phyloP scores from a whole-genome alignment of 768 basidiomycete species.

The Hericium coralloides region DNA sequence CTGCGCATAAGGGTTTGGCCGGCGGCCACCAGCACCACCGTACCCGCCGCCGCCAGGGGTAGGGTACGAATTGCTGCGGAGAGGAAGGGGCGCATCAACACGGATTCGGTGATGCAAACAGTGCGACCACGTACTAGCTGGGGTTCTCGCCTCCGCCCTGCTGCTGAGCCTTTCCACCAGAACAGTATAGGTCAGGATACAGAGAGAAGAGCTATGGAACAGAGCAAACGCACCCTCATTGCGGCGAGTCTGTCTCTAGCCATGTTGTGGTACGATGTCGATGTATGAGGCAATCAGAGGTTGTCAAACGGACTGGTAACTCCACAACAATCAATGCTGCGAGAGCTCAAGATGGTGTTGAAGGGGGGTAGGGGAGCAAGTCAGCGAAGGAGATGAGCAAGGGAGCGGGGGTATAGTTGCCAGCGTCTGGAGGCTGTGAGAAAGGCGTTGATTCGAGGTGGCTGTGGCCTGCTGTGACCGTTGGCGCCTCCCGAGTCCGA shows the following conservation, averaged over 20 bases:
- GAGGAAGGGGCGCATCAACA: not conserved
- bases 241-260: conserved; percentile 89
- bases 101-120: conserved; percentile 1
- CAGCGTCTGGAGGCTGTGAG: not conserved
- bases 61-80: conserved; percentile 9
- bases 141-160: conserved; percentile 44
- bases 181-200: not conserved
- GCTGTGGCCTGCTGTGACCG: not conserved
- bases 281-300: not conserved
- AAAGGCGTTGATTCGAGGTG: not conserved
- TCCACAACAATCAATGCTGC: conserved; percentile 18
- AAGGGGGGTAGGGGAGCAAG: not conserved
- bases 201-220: conserved; percentile 7
- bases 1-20: conserved; percentile 57
- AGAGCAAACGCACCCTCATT: conserved; percentile 52
- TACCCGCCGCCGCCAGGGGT: conserved; percentile 8
- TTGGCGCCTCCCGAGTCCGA: too few species aligned
- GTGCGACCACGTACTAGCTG: conserved; percentile 33
- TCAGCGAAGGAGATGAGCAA: not conserved
- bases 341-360: not conserved
- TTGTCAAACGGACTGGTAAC: not conserved
- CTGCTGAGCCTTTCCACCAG: conserved; percentile 51
- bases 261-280: conserved; percentile 29
- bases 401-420: not conserved
- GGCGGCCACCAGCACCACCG: conserved; percentile 22